Percentiles rank a stretch among this genome's conserved stretches.
Evolutionary conservation across 164 flowering plant genomes (phyloP).

Genomic region (Nymphaea thermarum): DNA sequence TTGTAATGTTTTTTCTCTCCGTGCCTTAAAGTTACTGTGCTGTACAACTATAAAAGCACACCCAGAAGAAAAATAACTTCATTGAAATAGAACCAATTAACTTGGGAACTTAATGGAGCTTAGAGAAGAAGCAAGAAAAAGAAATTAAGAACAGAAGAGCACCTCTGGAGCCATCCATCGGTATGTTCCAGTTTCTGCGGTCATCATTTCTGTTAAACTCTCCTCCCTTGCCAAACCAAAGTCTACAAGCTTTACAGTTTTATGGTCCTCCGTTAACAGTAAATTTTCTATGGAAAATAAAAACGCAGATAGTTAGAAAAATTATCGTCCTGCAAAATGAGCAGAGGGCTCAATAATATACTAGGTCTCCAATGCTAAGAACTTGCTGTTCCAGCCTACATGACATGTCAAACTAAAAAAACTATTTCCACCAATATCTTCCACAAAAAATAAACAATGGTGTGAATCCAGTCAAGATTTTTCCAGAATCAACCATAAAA

Average conservation of each 20-base stretch:
- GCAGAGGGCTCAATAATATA: too few species aligned
- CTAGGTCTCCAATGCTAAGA: too few species aligned
- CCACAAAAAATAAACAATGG: too few species aligned
- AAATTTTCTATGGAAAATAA: slow-evolving; percentile 50
- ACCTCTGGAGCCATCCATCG: slow-evolving; percentile 99
- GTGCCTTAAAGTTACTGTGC: slow-evolving; percentile 85
- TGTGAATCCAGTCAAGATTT: too few species aligned
- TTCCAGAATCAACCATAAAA: too few species aligned
- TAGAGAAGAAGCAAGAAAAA: background rate
- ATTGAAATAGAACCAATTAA: background rate
- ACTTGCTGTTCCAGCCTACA: too few species aligned
- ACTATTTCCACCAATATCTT: too few species aligned
- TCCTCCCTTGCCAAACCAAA: slow-evolving; percentile 95
- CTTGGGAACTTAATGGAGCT: too few species aligned
- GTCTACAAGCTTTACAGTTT: slow-evolving; percentile 81
- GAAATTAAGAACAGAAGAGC: background rate
- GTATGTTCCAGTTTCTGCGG: slow-evolving; percentile 93
- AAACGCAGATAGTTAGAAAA: background rate
- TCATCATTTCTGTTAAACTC: slow-evolving; percentile 95
- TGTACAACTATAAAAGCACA: slow-evolving; percentile 54
- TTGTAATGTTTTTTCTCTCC: slow-evolving; percentile 98
- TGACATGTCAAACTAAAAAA: too few species aligned
- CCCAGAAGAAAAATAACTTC: too few species aligned
- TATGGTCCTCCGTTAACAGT: slow-evolving; percentile 74
- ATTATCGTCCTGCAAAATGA: too few species aligned